A percentile compares a stretch with the other conserved stretches of the same genome.
Conservation (phyloP, 1,284 basidiomycete genomes). For the Phaffia rhodozyma region DNA sequence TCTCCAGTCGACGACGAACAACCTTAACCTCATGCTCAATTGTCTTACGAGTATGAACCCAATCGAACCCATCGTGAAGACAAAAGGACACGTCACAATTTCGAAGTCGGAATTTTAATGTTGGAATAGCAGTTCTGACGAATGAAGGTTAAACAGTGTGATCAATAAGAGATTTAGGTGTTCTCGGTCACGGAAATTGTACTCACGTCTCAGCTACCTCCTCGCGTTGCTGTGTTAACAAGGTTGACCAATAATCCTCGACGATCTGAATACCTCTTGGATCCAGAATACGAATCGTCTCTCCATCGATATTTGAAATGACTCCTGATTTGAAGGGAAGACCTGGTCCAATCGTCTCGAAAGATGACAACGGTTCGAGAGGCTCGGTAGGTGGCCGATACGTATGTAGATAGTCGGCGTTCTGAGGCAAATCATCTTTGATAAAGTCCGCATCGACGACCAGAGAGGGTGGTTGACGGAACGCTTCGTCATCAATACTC, state of each 20-base stretch:
- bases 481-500: constrained; percentile 75
- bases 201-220: neutral
- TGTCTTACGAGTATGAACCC: constrained; percentile 66
- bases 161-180: too few species aligned
- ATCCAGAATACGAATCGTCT: constrained; percentile 69
- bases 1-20: constrained; percentile 72
- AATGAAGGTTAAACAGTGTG: neutral
- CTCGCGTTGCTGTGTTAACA: constrained; percentile 44
- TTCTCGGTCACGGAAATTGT: neutral
- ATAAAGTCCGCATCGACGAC: constrained; percentile 71
- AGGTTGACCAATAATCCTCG: constrained; percentile 58
- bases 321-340: constrained; percentile 33
- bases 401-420: constrained; percentile 63
- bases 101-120: constrained; percentile 42
- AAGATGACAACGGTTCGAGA: constrained; percentile 29
- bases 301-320: constrained; percentile 58
- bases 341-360: constrained; percentile 24
- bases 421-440: constrained; percentile 77
- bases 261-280: constrained; percentile 46
- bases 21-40: constrained; percentile 82
- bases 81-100: constrained; percentile 53
- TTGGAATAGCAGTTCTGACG: constrained; percentile 33
- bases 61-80: constrained; percentile 89
- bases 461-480: constrained; percentile 52
- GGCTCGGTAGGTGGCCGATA: constrained; percentile 42